Base-by-base conservation (phyloP, 1,284 basidiomycete species). In the Boletus austroedulis region DNA sequence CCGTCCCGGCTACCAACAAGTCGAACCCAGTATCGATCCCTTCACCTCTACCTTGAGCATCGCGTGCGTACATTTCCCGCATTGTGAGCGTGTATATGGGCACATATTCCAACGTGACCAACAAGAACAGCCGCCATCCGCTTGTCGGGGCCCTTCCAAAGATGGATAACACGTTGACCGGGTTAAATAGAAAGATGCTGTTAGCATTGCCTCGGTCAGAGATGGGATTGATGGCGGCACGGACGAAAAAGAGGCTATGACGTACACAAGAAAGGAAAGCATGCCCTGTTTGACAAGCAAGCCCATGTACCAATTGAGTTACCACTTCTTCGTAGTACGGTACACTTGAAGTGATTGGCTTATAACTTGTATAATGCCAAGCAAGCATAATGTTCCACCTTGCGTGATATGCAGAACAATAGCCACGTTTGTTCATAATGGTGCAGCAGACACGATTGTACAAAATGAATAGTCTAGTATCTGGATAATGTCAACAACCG, bases 261-360 rank as follows among this genome's bases (percentile, higher is more conserved):
- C 57, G 46, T 50, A 59, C 58, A 21, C 57, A 32, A 59, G 40
- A 26, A 62, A 62, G 23, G 49, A 62, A 14, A 59, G 4, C 3
- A 59, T 28, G n/a, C 61, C 60, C 15, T 62, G 19, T 12, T 17
- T 46, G 40, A 29, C 49, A 14, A 59, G 29, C 34, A 59, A 15
- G 28, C 17, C 32, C 26, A 53, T 59, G 28, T 53, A 53, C n/a
- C 12, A 45, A n/a, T 41, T 48, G n/a, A 48, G 17, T n/a, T 58
- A 24, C 56, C 56, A 58, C 14, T 28, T 23, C 40, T 45, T 46
- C 28, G 46, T 58, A 9, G 17, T 23, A 5, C 48, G 44, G 34
- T 57, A 41, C 54, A 57, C 34, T 32, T 43, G 34, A 23, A 48
- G 26, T 5, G 56, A 41, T 11, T 57, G 43, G 28, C 17, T 24